Evolutionary conservation across 331 rosid species (phyloP).

Genomic region (Quercus lobata): DNA sequence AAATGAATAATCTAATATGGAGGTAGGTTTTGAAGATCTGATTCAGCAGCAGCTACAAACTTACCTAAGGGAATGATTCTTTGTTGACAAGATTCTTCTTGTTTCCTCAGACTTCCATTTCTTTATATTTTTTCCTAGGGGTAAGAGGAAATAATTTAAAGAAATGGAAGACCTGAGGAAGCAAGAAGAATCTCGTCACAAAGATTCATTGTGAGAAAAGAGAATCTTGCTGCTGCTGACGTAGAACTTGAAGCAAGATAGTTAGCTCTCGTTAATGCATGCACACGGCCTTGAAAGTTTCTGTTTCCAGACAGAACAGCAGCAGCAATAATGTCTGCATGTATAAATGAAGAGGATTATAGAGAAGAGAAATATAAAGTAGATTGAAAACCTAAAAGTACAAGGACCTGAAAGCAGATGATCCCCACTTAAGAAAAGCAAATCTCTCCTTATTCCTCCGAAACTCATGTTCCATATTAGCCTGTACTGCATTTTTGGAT

Average conservation of each 20-base stretch:
- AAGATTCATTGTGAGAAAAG: too few species aligned
- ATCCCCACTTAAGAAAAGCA: slow-evolving; percentile 35
- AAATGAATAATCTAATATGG: too few species aligned
- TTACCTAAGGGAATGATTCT: too few species aligned
- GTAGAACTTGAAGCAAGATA: slow-evolving; percentile 34
- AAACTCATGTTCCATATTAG: slow-evolving; percentile 32
- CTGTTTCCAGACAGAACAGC: slow-evolving; percentile 44
- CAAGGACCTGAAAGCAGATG: slow-evolving; percentile 6
- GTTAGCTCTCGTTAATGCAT: slow-evolving; percentile 43
- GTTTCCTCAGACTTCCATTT: too few species aligned
- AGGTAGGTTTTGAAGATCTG: too few species aligned
- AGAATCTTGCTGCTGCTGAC: too few species aligned
- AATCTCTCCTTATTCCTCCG: slow-evolving; percentile 23
- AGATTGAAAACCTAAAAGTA: background rate
- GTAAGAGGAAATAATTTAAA: too few species aligned
- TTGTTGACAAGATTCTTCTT: too few species aligned
- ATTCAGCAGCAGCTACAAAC: too few species aligned
- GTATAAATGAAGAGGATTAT: background rate
- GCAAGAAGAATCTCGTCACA: too few species aligned
- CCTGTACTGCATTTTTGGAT: slow-evolving; percentile 23
- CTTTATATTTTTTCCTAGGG: too few species aligned
- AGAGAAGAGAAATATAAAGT: background rate
- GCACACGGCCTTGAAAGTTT: slow-evolving; percentile 46
- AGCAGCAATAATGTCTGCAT: slow-evolving; percentile 37
- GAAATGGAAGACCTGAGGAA: too few species aligned